These are phyloP conservation scores for Petasospora fabianii DNA, from an alignment of 1,139 yeast species.

Conservation along the genomic window DNA sequence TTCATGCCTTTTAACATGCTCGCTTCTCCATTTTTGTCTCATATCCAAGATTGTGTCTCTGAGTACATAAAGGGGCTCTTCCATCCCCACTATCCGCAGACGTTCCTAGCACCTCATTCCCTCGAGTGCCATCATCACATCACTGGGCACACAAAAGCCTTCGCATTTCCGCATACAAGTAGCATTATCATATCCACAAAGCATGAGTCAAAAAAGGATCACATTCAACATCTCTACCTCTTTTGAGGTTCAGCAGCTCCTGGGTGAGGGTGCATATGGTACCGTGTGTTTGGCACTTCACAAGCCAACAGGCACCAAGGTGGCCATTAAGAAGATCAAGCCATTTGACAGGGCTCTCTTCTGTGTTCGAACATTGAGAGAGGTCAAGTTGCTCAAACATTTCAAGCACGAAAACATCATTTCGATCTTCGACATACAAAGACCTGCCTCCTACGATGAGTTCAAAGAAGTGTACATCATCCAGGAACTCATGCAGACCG, in stretches of 20 bases:
- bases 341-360: conserved; percentile 84
- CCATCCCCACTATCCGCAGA: no score
- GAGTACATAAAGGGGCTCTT: no score
- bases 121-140: no score
- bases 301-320: conserved; percentile 64
- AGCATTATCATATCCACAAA: no score
- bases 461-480: conserved; percentile 68
- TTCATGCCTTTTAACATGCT: not conserved
- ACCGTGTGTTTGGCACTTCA: conserved; percentile 91
- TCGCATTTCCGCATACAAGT: no score
- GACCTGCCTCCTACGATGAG: conserved; percentile 62
- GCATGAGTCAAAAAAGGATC: conserved; percentile 41
- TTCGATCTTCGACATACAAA: conserved; percentile 86
- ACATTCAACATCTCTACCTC: conserved; percentile 86
- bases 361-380: conserved; percentile 86
- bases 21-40: not conserved
- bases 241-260: conserved; percentile 75
- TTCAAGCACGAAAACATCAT: conserved; percentile 93
- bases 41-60: no score
- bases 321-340: conserved; percentile 92
- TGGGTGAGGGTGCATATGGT: conserved; percentile 98
- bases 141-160: no score
- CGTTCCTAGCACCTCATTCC: not conserved
- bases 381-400: conserved; percentile 79
- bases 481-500: conserved; percentile 72